These are phyloP conservation scores for Glycine latifolia DNA, from an alignment of 306 rosid genomes.

Conservation along the genomic window DNA sequence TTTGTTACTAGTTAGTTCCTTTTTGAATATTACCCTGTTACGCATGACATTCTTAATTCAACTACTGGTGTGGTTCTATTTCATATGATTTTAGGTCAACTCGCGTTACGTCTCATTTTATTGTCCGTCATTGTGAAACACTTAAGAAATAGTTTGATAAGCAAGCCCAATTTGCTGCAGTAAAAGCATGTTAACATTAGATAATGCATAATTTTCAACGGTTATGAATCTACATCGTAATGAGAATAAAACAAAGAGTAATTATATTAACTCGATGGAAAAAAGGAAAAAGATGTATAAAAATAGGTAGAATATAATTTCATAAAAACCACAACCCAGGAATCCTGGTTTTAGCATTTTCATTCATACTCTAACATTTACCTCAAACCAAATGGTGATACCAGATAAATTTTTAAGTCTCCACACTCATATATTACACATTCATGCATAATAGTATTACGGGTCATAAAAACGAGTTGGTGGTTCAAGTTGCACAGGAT, in stretches of 20 bases:
- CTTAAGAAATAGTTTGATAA: not conserved
- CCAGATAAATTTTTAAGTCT: no score
- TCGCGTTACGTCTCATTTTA: not conserved
- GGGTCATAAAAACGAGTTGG: not conserved
- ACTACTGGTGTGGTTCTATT: constrained; percentile 5
- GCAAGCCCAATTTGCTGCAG: constrained; percentile 4
- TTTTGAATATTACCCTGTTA: not conserved
- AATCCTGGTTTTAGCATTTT: not conserved
- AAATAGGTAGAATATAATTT: not conserved
- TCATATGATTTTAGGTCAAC: constrained; percentile 15
- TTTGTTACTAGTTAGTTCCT: not conserved
- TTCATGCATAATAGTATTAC: constrained; percentile 7
- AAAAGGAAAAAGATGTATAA: not conserved
- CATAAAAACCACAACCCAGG: not conserved
- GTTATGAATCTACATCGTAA: not conserved
- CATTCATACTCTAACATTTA: not conserved
- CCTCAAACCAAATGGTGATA: constrained; percentile 11
- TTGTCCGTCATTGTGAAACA: not conserved
- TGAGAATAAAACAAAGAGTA: not conserved
- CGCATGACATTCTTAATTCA: constrained; percentile 29
- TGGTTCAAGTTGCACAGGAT: no score
- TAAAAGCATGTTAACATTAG: not conserved
- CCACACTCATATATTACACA: no score
- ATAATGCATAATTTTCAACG: constrained; percentile 4
- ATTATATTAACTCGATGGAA: not conserved